Evolutionary conservation across 108 stramenopile species (phyloP).

Genomic region (Nitzschia sp.): DNA sequence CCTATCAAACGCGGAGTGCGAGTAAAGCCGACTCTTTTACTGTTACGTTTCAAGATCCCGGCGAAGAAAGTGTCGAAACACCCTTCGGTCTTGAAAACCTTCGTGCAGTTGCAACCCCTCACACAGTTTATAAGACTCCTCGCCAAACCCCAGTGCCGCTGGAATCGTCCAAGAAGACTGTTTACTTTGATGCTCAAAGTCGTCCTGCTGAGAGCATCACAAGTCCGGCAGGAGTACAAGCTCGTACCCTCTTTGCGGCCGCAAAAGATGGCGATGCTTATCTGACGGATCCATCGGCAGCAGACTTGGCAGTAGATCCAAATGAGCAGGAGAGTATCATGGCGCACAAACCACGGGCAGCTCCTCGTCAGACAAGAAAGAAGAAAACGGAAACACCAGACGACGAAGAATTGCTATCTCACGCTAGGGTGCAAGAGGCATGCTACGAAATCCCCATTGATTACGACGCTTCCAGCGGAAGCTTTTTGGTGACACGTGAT

Average conservation of each 20-base stretch:
- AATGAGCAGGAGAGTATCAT: conserved; percentile 1
- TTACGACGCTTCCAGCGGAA: conserved; percentile 6
- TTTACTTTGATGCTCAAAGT: conserved; percentile 13
- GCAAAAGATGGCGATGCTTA: not conserved
- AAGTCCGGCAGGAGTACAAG: conserved; percentile 4
- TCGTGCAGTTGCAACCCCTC: not conserved
- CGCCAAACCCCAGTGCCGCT: not conserved
- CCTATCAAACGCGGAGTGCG: not conserved
- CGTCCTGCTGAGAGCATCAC: not conserved
- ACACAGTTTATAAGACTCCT: not conserved
- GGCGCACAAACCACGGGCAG: not conserved
- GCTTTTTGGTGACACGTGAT: conserved; percentile 14
- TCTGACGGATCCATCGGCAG: not conserved
- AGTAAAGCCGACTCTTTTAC: not conserved
- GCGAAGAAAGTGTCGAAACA: not conserved
- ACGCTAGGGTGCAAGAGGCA: conserved; percentile 17
- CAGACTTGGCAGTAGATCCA: not conserved
- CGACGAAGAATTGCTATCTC: not conserved
- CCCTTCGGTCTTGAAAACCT: no score
- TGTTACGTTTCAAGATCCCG: not conserved
- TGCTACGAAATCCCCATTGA: conserved; percentile 35
- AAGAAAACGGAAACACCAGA: not conserved
- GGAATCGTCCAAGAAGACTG: not conserved
- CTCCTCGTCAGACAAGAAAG: not conserved
- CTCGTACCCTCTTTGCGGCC: not conserved